Conservation (phyloP, 2,329 filamentous ascomycete genomes). For the Lachnellula suecica region DNA sequence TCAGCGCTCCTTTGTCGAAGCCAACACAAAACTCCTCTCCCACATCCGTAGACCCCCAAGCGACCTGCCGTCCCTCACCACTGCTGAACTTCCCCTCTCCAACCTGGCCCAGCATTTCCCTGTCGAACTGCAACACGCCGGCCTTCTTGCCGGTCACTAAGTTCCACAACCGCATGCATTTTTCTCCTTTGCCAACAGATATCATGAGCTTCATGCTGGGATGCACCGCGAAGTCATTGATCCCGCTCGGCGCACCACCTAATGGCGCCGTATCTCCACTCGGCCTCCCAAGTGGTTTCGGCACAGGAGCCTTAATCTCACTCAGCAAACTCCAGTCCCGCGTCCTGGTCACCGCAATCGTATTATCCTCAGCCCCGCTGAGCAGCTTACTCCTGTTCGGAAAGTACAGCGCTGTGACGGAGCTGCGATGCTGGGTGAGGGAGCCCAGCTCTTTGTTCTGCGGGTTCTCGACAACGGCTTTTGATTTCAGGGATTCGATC, state of each 20-base stretch:
- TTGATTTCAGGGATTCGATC: conserved; percentile 67
- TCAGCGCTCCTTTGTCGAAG: conserved; percentile 81
- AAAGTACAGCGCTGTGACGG: conserved; percentile 77
- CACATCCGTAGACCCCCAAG: conserved; percentile 72
- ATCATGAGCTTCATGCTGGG: conserved; percentile 97
- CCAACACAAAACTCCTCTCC: conserved; percentile 85
- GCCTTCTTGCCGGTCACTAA: conserved; percentile 95
- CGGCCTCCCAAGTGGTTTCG: conserved; percentile 76
- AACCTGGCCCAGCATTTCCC: conserved; percentile 68
- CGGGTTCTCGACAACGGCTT: conserved; percentile 77
- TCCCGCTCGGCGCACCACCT: conserved; percentile 78
- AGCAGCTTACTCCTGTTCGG: conserved; percentile 85
- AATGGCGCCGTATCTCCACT: conserved; percentile 86
- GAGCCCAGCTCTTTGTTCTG: conserved; percentile 87
- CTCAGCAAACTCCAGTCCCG: conserved; percentile 88
- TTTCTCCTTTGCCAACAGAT: conserved; percentile 85
- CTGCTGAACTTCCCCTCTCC: conserved; percentile 75
- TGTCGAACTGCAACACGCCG: conserved; percentile 82
- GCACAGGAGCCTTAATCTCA: conserved; percentile 83
- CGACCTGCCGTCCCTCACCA: conserved; percentile 79
- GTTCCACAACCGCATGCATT: conserved; percentile 93
- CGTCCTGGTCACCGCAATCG: conserved; percentile 81
- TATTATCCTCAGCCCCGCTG: conserved; percentile 86
- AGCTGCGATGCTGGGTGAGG: conserved; percentile 81
- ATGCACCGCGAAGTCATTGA: conserved; percentile 94